Conservation (phyloP, 2,329 filamentous ascomycete genomes). For the Akanthomyces dipterigenus region DNA sequence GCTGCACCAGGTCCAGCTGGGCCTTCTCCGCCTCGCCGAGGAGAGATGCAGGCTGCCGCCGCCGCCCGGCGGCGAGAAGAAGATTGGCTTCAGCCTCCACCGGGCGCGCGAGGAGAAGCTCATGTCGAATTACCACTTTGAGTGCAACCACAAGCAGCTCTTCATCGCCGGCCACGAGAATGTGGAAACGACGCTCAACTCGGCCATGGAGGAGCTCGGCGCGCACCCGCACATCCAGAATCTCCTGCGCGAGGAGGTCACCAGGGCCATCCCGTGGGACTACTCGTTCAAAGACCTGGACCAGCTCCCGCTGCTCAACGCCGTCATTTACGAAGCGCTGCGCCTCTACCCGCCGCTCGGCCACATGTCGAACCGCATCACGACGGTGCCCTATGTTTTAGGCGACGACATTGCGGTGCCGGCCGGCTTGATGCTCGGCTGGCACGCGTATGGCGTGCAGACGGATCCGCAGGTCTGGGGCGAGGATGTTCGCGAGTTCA, state of each 20-base stretch:
- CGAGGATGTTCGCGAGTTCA: neutral
- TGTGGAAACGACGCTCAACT: neutral
- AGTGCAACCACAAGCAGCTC: conserved; percentile 6
- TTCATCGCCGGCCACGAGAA: conserved; percentile 7
- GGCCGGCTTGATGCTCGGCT: neutral
- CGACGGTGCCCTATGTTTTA: neutral
- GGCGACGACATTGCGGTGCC: neutral
- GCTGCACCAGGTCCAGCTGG: neutral
- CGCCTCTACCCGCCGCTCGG: conserved; percentile 5
- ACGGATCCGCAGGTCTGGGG: conserved; percentile 1
- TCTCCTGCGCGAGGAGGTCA: neutral
- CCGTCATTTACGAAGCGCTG: conserved; percentile 5
- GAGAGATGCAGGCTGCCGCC: neutral
- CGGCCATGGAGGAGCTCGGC: conserved; percentile 1
- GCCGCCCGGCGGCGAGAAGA: neutral
- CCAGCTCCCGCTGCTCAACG: neutral
- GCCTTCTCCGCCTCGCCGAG: neutral
- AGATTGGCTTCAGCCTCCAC: neutral
- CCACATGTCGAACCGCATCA: neutral
- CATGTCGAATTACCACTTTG: conserved; percentile 4
- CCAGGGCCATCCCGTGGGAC: neutral
- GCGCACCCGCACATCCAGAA: neutral
- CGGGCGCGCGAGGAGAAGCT: neutral
- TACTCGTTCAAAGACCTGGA: neutral
- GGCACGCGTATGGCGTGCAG: conserved; percentile 6